phyloP scores from a whole-genome alignment of 2,329 filamentous ascomycete species.

The Neobulgaria alba region DNA sequence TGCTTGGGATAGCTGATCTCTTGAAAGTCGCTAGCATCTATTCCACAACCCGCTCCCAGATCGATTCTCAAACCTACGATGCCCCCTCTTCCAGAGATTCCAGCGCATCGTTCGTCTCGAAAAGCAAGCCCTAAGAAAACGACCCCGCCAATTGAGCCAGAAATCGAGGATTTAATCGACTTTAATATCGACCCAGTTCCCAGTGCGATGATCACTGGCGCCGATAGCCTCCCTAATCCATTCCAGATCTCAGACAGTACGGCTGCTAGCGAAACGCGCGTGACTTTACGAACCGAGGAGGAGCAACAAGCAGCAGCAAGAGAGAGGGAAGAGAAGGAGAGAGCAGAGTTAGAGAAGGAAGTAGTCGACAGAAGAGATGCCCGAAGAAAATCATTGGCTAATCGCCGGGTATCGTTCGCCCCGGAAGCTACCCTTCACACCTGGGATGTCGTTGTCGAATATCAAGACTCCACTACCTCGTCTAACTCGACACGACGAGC shows the following conservation, averaged over 20 bases:
- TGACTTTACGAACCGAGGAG: slow-evolving; percentile 60
- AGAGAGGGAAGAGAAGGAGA: slow-evolving; percentile 60
- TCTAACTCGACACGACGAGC: slow-evolving; percentile 67
- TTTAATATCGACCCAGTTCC: slow-evolving; percentile 18
- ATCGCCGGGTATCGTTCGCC: slow-evolving; percentile 90
- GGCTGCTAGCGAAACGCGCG: slow-evolving; percentile 36
- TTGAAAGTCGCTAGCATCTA: slow-evolving; percentile 23
- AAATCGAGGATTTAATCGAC: slow-evolving; percentile 22
- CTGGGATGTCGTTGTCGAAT: slow-evolving; percentile 81
- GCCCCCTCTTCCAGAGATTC: slow-evolving; percentile 56
- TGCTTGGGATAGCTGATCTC: slow-evolving; percentile 14
- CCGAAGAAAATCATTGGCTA: slow-evolving; percentile 84
- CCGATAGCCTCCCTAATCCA: slow-evolving; percentile 38
- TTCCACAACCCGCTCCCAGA: slow-evolving; percentile 40
- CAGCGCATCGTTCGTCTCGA: slow-evolving; percentile 37
- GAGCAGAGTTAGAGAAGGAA: slow-evolving; percentile 49
- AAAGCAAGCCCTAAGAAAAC: slow-evolving; percentile 24
- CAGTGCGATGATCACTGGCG: slow-evolving; percentile 21
- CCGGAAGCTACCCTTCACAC: slow-evolving; percentile 96
- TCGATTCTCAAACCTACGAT: slow-evolving; percentile 80
- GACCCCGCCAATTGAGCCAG: slow-evolving; percentile 18
- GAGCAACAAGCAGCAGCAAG: slow-evolving; percentile 61
- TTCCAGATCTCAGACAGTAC: slow-evolving; percentile 36
- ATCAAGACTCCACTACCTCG: slow-evolving; percentile 77
- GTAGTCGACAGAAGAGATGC: slow-evolving; percentile 71